Base-by-base conservation (phyloP, 2,329 filamentous ascomycete species). In the Hyphodiscus sp. region DNA sequence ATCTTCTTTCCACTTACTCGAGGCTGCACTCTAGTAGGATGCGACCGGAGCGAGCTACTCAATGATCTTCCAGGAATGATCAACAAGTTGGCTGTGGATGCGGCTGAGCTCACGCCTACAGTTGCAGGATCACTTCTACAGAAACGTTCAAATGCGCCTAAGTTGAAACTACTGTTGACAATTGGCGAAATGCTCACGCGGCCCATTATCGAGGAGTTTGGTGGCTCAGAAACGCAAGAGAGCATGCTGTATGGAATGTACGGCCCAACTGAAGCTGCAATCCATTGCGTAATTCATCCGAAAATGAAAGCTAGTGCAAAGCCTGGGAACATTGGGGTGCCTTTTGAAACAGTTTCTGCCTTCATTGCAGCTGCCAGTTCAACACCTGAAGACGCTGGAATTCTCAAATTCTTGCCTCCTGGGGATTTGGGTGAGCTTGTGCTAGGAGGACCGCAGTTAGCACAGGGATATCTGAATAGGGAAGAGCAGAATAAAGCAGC, bases 141-240 rank as follows among this genome's bases (percentile, higher is more conserved):
- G 20, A 82, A 73, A n/a, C 78, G 89, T 58, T 67, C 75, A 1
- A 81, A 80, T 47, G 89, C 85, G 0, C 90, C 91, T 0, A 71
- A 73, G 0, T 69, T 96, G 41, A 82, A 78, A 50, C 70, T 91
- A 0, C 75, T 96, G 0, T 72, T 96, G 20, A 96, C 91, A 0
- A 96, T 96, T 61, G 91, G 91, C 6, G 91, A 96, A 69, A 96
- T 95, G 91, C 78, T 96, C 38, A 95, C 87, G 2, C 75, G 78
- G 43, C 79, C 82, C 9, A 85, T 96, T 1, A 77, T 96, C 20
- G 73, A 81, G 38, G 89, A 95, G 65, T 96, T 94, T 74, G 90
- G 89, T 6, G 71, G 70, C 8, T 67, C 73, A 20, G 59, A 63
- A 9, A 58, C 53, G 3, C 54, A 64, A 49, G 49, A 55, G 41